Evolutionary conservation across 495 filamentous ascomycete genomes (phyloP).

Genomic region (Daldinia grandis): DNA sequence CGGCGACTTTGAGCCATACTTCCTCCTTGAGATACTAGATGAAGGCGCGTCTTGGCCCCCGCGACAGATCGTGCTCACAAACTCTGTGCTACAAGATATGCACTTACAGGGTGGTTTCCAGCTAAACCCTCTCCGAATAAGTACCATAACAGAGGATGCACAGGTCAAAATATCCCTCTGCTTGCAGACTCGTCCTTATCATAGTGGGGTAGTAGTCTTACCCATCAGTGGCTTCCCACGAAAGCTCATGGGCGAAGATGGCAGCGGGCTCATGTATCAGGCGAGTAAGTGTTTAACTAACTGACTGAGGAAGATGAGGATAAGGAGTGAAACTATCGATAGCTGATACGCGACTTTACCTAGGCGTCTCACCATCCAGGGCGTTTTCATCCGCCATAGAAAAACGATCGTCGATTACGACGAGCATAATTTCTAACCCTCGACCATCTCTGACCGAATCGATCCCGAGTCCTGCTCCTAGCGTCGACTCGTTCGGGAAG

Average conservation of each 20-base stretch:
- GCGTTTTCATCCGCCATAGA: conserved; percentile 46
- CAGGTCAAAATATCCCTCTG: conserved; percentile 44
- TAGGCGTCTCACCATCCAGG: conserved; percentile 44
- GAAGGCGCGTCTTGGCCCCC: conserved; percentile 22
- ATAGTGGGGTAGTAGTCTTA: conserved; percentile 36
- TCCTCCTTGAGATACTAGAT: conserved; percentile 44
- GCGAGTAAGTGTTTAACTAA: conserved; percentile 36
- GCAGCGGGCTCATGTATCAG: conserved; percentile 44
- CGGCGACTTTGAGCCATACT: conserved; percentile 49
- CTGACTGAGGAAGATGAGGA: not conserved
- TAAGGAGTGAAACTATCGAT: conserved; percentile 14
- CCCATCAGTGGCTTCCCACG: conserved; percentile 52
- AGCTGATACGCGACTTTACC: conserved; percentile 41
- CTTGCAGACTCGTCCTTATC: conserved; percentile 38
- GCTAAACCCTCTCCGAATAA: conserved; percentile 37
- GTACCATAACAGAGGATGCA: conserved; percentile 33
- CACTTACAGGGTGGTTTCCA: conserved; percentile 43
- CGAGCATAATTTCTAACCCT: conserved; percentile 33
- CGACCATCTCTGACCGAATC: conserved; percentile 2
- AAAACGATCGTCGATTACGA: conserved; percentile 44
- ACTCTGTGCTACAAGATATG: conserved; percentile 43
- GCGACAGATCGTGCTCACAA: conserved; percentile 40
- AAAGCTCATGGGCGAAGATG: conserved; percentile 44
- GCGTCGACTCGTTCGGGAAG: conserved; percentile 24
- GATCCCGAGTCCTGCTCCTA: conserved; percentile 18